Evolutionary conservation across 169 alveolate species (phyloP).

Genomic region (Plasmodium gallinaceum): DNA sequence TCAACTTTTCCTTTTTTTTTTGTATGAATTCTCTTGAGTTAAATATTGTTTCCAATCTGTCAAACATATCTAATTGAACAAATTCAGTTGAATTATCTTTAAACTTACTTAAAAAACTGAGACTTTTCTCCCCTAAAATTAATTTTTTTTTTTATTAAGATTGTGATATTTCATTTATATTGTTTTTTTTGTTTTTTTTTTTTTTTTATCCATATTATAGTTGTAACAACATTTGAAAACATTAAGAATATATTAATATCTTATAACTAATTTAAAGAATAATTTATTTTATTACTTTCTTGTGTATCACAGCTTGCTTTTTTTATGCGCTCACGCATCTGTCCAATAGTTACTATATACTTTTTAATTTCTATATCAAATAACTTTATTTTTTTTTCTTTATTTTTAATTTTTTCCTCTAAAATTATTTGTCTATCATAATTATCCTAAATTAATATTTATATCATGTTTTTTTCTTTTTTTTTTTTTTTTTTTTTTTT

Average conservation of each 20-base stretch:
- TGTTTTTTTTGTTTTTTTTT: slow-evolving; percentile 3
- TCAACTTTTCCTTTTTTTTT: slow-evolving; percentile 56
- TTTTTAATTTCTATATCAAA: slow-evolving; percentile 57
- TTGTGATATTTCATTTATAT: background rate
- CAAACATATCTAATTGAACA: slow-evolving; percentile 68
- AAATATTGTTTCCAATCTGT: slow-evolving; percentile 73
- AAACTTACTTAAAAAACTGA: slow-evolving; percentile 55
- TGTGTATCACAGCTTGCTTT: slow-evolving; percentile 39
- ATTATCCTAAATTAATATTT: slow-evolving; percentile 28
- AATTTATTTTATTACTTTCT: slow-evolving; percentile 49
- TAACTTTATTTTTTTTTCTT: slow-evolving; percentile 59
- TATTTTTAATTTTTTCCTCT: slow-evolving; percentile 65
- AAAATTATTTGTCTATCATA: slow-evolving; percentile 62
- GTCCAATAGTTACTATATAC: slow-evolving; percentile 45
- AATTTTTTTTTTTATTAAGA: slow-evolving; percentile 2
- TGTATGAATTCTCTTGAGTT: slow-evolving; percentile 62
- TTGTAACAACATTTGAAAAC: background rate
- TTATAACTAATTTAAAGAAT: background rate
- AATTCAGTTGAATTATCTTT: slow-evolving; percentile 60
- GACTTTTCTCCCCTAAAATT: slow-evolving; percentile 46
- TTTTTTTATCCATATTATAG: background rate
- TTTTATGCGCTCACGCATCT: slow-evolving; percentile 62
- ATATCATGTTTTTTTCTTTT: background rate
- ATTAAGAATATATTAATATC: background rate
- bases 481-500: background rate